A percentile compares a stretch with the other conserved stretches of the same genome.
phyloP scores from a whole-genome alignment of 2,329 filamentous ascomycete genomes.

The Verticillium zaregamsianum region DNA sequence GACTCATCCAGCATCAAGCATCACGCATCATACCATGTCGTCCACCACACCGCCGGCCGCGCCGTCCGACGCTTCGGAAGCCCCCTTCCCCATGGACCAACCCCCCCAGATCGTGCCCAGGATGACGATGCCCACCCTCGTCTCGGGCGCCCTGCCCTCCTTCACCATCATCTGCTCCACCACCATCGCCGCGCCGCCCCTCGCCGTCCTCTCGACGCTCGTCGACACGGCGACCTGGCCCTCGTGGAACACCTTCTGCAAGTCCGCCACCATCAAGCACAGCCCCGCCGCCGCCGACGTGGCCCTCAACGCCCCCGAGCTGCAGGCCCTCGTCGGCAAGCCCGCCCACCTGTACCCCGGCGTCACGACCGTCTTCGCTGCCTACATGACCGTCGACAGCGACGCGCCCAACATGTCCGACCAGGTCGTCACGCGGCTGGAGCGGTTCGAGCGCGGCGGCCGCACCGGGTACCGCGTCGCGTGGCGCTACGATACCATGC shows the following conservation, averaged over 20 bases:
- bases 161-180: constrained; percentile 22
- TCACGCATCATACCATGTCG: not conserved
- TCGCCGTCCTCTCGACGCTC: constrained; percentile 22
- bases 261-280: constrained; percentile 19
- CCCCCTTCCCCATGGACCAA: not conserved
- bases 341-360: constrained; percentile 21
- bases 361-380: constrained; percentile 27
- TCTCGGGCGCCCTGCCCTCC: not conserved
- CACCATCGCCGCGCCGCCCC: constrained; percentile 27
- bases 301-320: constrained; percentile 13
- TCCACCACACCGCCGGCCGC: too few relatives aligned
- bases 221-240: constrained; percentile 26
- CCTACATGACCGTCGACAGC: constrained; percentile 23
- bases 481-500: constrained; percentile 30
- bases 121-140: not conserved
- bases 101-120: not conserved
- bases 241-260: constrained; percentile 31
- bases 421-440: constrained; percentile 24
- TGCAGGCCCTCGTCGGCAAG: constrained; percentile 5
- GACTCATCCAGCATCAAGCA: not conserved
- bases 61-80: too few relatives aligned
- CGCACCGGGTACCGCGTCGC: constrained; percentile 31
- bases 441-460: constrained; percentile 24
- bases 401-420: constrained; percentile 14
- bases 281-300: constrained; percentile 8